phyloP scores from a whole-genome alignment of 495 filamentous ascomycete genomes.

The Poronia punctata region DNA sequence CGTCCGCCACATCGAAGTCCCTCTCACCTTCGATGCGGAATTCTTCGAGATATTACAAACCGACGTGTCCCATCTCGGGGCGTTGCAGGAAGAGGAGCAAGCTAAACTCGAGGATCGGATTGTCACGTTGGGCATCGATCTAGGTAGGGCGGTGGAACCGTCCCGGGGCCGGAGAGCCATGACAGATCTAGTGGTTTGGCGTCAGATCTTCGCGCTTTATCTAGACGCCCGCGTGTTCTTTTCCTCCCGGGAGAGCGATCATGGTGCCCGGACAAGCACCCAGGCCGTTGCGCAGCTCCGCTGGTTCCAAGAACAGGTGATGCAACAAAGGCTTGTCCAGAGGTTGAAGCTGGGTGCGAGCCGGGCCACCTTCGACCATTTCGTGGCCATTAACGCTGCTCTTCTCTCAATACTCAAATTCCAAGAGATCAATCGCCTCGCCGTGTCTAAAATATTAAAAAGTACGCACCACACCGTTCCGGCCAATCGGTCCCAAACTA shows the following conservation, averaged over 20 bases:
- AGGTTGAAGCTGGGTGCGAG: constrained; percentile 55
- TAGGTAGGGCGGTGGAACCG: constrained; percentile 54
- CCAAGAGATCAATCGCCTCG: constrained; percentile 63
- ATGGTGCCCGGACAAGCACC: constrained; percentile 48
- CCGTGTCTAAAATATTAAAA: constrained; percentile 70
- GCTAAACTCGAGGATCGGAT: constrained; percentile 48
- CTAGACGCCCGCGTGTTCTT: constrained; percentile 66
- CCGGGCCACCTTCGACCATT: constrained; percentile 47
- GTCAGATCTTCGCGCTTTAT: constrained; percentile 66
- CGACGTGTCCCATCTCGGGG: constrained; percentile 54
- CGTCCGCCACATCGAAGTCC: constrained; percentile 50
- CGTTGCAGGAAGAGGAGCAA: constrained; percentile 52
- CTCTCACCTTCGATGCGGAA: constrained; percentile 56
- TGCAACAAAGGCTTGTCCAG: constrained; percentile 40
- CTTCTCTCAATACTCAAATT: constrained; percentile 62
- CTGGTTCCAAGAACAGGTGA: constrained; percentile 53
- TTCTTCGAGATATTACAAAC: constrained; percentile 61
- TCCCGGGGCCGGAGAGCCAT: constrained; percentile 39
- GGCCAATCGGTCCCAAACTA: constrained; percentile 1
- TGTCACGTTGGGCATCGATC: constrained; percentile 42
- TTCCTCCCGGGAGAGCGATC: constrained; percentile 54
- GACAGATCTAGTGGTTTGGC: constrained; percentile 64
- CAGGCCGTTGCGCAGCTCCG: constrained; percentile 48
- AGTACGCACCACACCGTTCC: constrained; percentile 38
- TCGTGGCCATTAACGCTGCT: constrained; percentile 56